Evolutionary conservation across 345 rosid genomes (phyloP).

Genomic region (Gossypium bickii): DNA sequence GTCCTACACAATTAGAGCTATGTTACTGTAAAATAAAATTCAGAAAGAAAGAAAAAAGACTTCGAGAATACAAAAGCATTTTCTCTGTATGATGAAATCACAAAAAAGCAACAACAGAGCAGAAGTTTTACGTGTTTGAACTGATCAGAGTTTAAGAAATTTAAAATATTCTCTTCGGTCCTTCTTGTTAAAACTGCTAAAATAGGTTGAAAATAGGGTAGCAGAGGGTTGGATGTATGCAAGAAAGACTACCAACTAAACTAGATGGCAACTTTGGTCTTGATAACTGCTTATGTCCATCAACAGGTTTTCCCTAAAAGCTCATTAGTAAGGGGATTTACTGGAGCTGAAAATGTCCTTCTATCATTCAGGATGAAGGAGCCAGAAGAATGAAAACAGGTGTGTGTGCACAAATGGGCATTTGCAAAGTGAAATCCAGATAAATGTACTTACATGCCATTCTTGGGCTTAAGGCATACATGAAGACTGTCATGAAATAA

Average conservation of each 20-base stretch:
- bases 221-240: neutral
- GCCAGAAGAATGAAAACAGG: neutral
- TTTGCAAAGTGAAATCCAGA: slow-evolving; percentile 1
- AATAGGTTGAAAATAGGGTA: neutral
- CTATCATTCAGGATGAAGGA: neutral
- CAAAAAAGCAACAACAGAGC: neutral
- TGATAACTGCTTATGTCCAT: neutral
- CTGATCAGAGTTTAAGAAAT: neutral
- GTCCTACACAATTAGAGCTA: neutral
- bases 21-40: neutral
- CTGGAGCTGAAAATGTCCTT: neutral
- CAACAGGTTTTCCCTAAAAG: neutral
- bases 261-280: neutral
- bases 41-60: neutral
- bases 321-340: neutral
- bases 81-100: slow-evolving; percentile 6
- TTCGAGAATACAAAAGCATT: neutral
- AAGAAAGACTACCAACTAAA: neutral
- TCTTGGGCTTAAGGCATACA: slow-evolving; percentile 91
- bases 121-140: neutral
- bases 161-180: slow-evolving; percentile 8
- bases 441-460: slow-evolving; percentile 81
- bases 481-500: slow-evolving; percentile 80
- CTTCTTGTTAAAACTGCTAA: neutral
- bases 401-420: neutral